Conservation (phyloP, 352 stramenopile genomes). For the Globisporangium uncinulatum region DNA sequence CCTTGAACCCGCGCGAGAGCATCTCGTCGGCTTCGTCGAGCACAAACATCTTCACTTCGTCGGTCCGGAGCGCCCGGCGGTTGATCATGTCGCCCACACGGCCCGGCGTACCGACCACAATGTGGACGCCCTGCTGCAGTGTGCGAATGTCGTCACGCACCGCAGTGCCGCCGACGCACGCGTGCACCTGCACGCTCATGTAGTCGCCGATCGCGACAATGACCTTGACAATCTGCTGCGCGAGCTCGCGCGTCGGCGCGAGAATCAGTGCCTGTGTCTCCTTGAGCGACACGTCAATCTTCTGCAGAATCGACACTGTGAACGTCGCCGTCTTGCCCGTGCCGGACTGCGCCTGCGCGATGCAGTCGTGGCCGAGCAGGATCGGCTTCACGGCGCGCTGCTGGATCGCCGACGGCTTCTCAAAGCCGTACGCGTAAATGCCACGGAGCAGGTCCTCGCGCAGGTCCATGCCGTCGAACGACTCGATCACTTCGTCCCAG, state of each 20-base stretch:
- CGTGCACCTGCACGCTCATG: slow-evolving; percentile 97
- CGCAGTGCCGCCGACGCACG: slow-evolving; percentile 97
- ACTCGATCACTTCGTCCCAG: slow-evolving; percentile 98
- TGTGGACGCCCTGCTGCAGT: slow-evolving; percentile 96
- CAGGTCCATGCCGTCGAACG: slow-evolving; percentile 99
- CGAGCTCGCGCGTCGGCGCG: slow-evolving; percentile 98
- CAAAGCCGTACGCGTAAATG: slow-evolving; percentile 99
- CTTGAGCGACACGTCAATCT: slow-evolving; percentile 93
- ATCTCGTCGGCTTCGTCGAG: slow-evolving; percentile 99
- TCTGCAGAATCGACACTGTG: slow-evolving; percentile 97
- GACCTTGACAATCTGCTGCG: slow-evolving; percentile 99
- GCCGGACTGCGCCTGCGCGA: slow-evolving; percentile 98
- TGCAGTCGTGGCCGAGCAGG: slow-evolving; percentile 96
- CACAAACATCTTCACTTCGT: slow-evolving; percentile 96
- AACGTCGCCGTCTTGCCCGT: slow-evolving; percentile 99
- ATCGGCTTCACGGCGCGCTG: slow-evolving; percentile 98
- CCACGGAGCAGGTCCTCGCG: slow-evolving; percentile 97
- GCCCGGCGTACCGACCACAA: slow-evolving; percentile 98
- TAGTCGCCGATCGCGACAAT: slow-evolving; percentile 92
- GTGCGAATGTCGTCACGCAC: slow-evolving; percentile 98
- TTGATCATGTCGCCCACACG: slow-evolving; percentile 99
- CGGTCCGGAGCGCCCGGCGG: slow-evolving; percentile 92
- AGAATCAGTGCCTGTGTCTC: slow-evolving; percentile 99
- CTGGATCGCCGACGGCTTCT: slow-evolving; percentile 99
- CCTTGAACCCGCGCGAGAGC: slow-evolving; percentile 99